phyloP scores from a whole-genome alignment of 805 yeast species.

The Clavispora asparagi region DNA sequence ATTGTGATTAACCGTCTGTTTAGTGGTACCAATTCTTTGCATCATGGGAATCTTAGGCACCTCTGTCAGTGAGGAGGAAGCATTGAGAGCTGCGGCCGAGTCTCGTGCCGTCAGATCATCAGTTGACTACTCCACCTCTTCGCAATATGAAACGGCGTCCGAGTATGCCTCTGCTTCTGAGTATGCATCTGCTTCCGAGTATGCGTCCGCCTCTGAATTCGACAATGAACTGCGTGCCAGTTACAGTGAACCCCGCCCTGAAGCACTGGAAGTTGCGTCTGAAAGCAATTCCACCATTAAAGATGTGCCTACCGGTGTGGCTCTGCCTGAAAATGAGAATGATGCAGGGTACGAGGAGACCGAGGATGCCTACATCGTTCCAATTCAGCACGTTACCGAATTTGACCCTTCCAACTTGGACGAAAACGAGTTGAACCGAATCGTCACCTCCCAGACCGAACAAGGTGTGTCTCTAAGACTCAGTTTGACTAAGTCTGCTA shows the following conservation, averaged over 20 bases:
- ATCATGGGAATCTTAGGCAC: constrained; percentile 35
- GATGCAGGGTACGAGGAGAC: neutral
- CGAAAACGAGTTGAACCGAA: constrained; percentile 9
- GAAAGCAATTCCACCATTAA: constrained; percentile 11
- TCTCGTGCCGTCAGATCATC: neutral
- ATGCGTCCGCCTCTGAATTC: constrained; percentile 23
- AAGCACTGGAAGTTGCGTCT: constrained; percentile 1
- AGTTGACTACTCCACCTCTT: constrained; percentile 8
- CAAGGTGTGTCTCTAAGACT: constrained; percentile 3
- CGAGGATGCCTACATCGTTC: neutral
- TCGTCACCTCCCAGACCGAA: constrained; percentile 6
- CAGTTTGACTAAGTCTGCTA: constrained; percentile 4
- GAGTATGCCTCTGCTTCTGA: constrained; percentile 18
- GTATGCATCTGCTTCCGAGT: constrained; percentile 28
- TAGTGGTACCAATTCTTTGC: neutral
- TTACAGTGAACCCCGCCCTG: too few species aligned
- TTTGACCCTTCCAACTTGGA: constrained; percentile 2
- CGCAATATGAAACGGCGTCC: constrained; percentile 19
- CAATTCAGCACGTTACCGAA: neutral
- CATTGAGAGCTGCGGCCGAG: constrained; percentile 22
- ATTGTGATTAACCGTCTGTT: neutral
- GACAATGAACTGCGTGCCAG: neutral
- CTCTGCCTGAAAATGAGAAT: neutral
- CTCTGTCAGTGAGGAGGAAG: constrained; percentile 24
- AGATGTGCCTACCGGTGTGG: neutral